phyloP scores from a whole-genome alignment of 768 basidiomycete species.

The Hericium rajendrae region DNA sequence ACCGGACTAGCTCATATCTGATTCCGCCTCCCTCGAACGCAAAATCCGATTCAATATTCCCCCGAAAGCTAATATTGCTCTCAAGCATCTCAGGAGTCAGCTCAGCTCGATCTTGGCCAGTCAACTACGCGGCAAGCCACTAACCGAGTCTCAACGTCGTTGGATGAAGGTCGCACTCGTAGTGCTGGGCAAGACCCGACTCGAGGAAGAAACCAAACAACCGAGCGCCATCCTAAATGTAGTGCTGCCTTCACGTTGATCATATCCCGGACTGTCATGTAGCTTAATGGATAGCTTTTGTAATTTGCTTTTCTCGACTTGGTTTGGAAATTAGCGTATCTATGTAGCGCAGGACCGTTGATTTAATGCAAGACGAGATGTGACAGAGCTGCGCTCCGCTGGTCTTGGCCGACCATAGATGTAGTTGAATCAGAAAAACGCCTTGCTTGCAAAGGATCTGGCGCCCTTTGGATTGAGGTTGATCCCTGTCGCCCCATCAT shows the following conservation, averaged over 20 bases:
- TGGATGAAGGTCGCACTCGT: slow-evolving; percentile 71
- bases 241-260: slow-evolving; percentile 1
- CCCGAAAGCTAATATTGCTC: slow-evolving; percentile 66
- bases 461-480: too few relatives aligned
- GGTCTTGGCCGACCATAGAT: not conserved
- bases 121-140: slow-evolving; percentile 53
- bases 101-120: slow-evolving; percentile 49
- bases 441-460: not conserved
- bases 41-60: slow-evolving; percentile 67
- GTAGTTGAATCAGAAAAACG: not conserved
- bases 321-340: not conserved
- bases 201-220: not conserved
- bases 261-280: not conserved
- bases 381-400: too few relatives aligned
- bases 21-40: slow-evolving; percentile 70
- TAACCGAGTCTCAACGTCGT: slow-evolving; percentile 45
- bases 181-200: slow-evolving; percentile 45
- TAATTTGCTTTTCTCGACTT: not conserved
- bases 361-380: too few relatives aligned
- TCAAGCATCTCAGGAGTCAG: slow-evolving; percentile 69
- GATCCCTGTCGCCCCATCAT: too few relatives aligned
- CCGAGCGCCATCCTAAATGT: slow-evolving; percentile 5
- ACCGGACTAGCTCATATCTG: slow-evolving; percentile 50
- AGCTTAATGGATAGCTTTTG: not conserved
- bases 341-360: not conserved